Conservation (phyloP, 2,329 filamentous ascomycete species). For the Beauveria bassiana region DNA sequence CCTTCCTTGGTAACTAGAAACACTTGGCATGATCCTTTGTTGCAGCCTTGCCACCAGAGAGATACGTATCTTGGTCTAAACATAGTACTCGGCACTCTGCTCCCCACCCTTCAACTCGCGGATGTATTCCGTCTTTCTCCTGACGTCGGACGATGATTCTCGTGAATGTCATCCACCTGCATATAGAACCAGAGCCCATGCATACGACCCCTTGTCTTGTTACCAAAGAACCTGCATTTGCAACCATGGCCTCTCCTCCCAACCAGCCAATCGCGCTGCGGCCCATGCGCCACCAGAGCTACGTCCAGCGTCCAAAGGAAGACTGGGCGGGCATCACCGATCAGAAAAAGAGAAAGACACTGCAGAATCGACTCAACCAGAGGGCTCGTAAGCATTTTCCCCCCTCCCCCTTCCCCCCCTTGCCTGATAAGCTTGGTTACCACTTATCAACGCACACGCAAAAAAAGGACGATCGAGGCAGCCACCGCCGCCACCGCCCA, state of each 20-base stretch:
- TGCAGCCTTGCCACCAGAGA: too few species aligned
- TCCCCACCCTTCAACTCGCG: too few species aligned
- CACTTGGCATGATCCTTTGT: too few species aligned
- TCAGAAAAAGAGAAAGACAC: conserved; percentile 5
- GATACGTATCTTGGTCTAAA: too few species aligned
- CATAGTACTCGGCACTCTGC: too few species aligned
- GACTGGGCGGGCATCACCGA: conserved; percentile 26
- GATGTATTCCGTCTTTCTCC: too few species aligned
- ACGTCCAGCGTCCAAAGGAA: conserved; percentile 14
- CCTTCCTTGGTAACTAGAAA: too few species aligned
- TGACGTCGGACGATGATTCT: not conserved
- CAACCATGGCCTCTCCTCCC: not conserved
- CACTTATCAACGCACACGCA: not conserved
- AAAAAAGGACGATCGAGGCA: not conserved
- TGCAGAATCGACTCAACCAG: not conserved
- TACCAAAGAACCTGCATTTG: not conserved
- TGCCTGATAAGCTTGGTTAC: too few species aligned
- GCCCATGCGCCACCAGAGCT: conserved; percentile 3
- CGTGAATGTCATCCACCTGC: not conserved
- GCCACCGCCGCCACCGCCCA: not conserved
- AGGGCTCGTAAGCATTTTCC: not conserved
- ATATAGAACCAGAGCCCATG: not conserved
- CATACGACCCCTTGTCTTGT: not conserved
- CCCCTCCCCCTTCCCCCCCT: too few species aligned
- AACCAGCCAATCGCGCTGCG: not conserved